Base-by-base conservation (phyloP, 495 filamentous ascomycete species). In the Daldinia vernicosa region DNA sequence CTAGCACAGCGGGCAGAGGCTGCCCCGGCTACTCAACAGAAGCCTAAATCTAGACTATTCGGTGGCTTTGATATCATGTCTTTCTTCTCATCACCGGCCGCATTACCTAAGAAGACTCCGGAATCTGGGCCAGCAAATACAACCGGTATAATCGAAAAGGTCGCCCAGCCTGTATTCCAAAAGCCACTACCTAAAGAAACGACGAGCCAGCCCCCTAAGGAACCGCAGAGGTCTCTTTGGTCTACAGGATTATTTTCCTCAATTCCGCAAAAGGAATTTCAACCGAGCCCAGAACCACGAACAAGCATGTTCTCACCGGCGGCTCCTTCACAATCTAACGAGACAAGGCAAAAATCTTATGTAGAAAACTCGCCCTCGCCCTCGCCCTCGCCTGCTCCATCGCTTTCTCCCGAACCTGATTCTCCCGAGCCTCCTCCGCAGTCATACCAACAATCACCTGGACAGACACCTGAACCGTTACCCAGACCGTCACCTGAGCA, bases 81-180 rank as follows among this genome's bases (percentile, higher is more conserved):
- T 6, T 85, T 85, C 71, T 85, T 85, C 60, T 85, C 83, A 7
- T 83, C 83, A 12, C 82, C 82, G 6, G 82, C 80, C 6, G 39
- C 72, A 6, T 67, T 85, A 28, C 82, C 83, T 22, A 72, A 68
- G 9, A 69, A 72, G 24, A 61, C 65, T 22, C 51, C 67, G 6
- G 65, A 63, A 50, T 40, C 60, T 3, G 40, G 40, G 5, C 43
- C 47, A 54, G 56, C 57, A 19, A 37, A 52, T 37, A 6, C 39
- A 69, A 60, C 11, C n/a, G 55, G 33, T 24, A 63, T 59, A 19
- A 14, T 45, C 19, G 45, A 54, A 15, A 73, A 57, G 22, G 52
- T 60, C 24, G 5, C 64, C 7, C 73, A 75, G 43, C 66, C 67
- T 30, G 6, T 22, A 9, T 54, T 76, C 7, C 61, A 51, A 26